Evolutionary conservation across 352 stramenopile species (phyloP).

Genomic region (Aphanomyces astaci): DNA sequence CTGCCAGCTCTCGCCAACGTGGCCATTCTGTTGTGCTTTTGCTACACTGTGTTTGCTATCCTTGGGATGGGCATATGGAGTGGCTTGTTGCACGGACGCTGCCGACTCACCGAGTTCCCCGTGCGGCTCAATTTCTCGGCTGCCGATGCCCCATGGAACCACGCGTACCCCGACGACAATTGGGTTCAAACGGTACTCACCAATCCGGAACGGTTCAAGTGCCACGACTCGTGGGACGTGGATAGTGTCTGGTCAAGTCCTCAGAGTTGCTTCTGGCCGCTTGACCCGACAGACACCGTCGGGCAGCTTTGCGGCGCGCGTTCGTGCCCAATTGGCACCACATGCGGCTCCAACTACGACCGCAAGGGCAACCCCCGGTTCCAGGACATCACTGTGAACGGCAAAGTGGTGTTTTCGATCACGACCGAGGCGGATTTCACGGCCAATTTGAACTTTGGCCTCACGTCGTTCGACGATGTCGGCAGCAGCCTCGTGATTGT

Average conservation of each 20-base stretch:
- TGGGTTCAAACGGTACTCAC: conserved; percentile 39
- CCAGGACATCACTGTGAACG: conserved; percentile 35
- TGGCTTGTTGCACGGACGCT: conserved; percentile 69
- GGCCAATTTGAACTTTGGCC: conserved; percentile 74
- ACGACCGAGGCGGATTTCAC: conserved; percentile 39
- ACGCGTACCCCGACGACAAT: conserved; percentile 26
- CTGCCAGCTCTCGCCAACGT: conserved; percentile 82
- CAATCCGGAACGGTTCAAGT: conserved; percentile 35
- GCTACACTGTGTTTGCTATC: conserved; percentile 89
- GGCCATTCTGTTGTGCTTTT: conserved; percentile 78
- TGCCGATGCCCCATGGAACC: conserved; percentile 32
- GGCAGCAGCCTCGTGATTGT: conserved; percentile 84
- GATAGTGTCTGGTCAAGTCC: conserved; percentile 47
- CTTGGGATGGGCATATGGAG: conserved; percentile 85
- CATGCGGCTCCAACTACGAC: conserved; percentile 66
- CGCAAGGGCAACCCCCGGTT: conserved; percentile 62
- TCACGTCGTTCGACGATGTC: conserved; percentile 91
- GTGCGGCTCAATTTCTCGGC: conserved; percentile 32
- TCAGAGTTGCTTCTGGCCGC: conserved; percentile 88
- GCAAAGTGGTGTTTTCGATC: conserved; percentile 22
- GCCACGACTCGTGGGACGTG: conserved; percentile 25
- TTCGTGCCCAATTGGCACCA: conserved; percentile 31
- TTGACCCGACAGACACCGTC: conserved; percentile 66
- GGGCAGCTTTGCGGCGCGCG: conserved; percentile 43
- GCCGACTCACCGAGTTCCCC: conserved; percentile 66